A percentile compares a stretch with the other conserved stretches of the same genome.
These are phyloP conservation scores for Echinochloa phyllopogon DNA, from an alignment of 176 grass and related monocot species.

Conservation along the genomic window DNA sequence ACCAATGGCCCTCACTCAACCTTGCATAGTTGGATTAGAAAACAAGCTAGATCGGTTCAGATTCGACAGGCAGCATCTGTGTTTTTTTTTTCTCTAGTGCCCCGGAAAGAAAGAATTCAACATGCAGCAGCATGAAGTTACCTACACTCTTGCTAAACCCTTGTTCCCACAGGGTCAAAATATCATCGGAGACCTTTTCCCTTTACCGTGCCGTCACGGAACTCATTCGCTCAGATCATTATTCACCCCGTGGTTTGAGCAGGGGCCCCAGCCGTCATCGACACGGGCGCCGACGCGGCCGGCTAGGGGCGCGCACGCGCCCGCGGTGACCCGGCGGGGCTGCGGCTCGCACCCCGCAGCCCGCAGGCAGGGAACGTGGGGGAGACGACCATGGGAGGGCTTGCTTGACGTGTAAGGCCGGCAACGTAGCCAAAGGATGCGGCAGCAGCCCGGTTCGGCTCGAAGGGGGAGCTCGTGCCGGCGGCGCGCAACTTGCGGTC, in stretches of 20 bases:
- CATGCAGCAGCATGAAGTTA: neutral
- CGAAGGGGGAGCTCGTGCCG: neutral
- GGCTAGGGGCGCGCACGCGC: neutral
- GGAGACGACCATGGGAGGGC: conserved; percentile 15
- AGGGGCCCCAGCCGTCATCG: neutral
- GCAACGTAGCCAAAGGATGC: conserved; percentile 16
- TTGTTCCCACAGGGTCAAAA: conserved; percentile 13
- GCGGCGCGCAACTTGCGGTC: neutral
- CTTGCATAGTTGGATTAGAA: neutral
- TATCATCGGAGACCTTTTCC: neutral
- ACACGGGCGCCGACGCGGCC: neutral
- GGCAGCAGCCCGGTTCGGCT: neutral
- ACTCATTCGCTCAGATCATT: too few species aligned
- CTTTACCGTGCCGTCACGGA: conserved; percentile 13
- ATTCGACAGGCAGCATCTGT: neutral
- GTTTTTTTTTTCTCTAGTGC: neutral
- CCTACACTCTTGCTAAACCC: neutral
- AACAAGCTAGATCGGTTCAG: neutral
- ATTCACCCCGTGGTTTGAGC: neutral
- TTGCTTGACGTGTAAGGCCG: conserved; percentile 58
- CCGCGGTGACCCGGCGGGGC: neutral
- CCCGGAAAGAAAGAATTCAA: neutral
- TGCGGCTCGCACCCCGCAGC: neutral
- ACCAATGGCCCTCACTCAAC: neutral
- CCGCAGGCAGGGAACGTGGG: conserved; percentile 7